These are phyloP conservation scores for Kwoniella sp. DNA, from an alignment of 768 basidiomycete species.

Conservation along the genomic window DNA sequence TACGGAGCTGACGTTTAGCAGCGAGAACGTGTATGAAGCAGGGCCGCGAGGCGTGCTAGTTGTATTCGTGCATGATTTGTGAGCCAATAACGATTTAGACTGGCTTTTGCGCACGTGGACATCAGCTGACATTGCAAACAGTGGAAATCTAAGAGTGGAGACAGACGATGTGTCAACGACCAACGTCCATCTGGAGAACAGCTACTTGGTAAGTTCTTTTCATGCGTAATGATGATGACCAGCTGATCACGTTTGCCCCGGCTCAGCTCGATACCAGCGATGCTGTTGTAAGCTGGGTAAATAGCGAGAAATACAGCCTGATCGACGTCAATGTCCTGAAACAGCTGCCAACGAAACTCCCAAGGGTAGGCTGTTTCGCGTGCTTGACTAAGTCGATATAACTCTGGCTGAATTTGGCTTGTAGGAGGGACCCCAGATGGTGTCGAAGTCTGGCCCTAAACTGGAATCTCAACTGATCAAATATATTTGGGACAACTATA, in stretches of 20 bases:
- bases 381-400: not conserved
- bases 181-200: constrained; percentile 75
- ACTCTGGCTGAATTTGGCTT: not conserved
- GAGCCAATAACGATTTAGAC: constrained; percentile 46
- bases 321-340: constrained; percentile 80
- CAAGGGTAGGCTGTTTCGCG: constrained; percentile 22
- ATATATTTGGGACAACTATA: constrained; percentile 96
- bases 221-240: too few species aligned
- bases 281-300: constrained; percentile 75
- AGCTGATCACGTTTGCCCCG: too few species aligned
- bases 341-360: constrained; percentile 45
- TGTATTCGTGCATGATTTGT: constrained; percentile 95
- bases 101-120: too few species aligned
- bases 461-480: constrained; percentile 63
- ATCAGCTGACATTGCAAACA: constrained; percentile 49
- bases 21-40: constrained; percentile 71
- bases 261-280: constrained; percentile 82
- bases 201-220: constrained; percentile 68
- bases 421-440: constrained; percentile 28
- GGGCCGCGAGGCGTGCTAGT: constrained; percentile 60
- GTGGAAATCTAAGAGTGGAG: constrained; percentile 85
- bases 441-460: constrained; percentile 33
- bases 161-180: constrained; percentile 66
- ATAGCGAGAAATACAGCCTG: constrained; percentile 66
- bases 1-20: constrained; percentile 49